Evolutionary conservation across 2,329 filamentous ascomycete genomes (phyloP), one percentile per base, ranked within the genome.

Genomic region (Cytospora schulzeri): DNA sequence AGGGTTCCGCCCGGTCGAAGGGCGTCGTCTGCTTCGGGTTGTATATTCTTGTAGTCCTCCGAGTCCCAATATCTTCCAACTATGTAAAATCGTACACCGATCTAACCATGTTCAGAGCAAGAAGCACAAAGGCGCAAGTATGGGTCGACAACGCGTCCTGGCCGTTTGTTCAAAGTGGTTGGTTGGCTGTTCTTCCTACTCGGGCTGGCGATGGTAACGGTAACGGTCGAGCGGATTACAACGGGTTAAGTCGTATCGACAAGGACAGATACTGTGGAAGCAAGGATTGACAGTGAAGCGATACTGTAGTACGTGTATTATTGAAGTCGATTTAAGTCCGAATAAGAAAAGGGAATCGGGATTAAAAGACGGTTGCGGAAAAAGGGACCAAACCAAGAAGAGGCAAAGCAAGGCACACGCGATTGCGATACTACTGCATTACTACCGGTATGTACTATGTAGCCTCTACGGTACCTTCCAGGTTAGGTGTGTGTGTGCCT

Each of bases 91-190:
- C 11, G 22, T 50, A 33, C 31, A 11, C 51, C 26, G 53, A 48
- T 48, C 41, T 41, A 60, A 67, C 53, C 65, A 67, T 67, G 19
- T 67, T 67, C 62, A 45, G 52, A 51, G n/a, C n/a, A n/a, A n/a
- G n/a, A n/a, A n/a, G n/a, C n/a, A 45, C 52, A 50, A 28, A 29
- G 12, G 15, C 45, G n/a, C 17, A 26, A 15, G n/a, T 11, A 26
- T 11, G 29, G 17, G 50, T 50, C 29, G n/a, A 45, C 31, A 26
- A 19, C 19, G 15, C 31, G 56, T 51, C 11, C 17, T 24, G 56
- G 22, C 24, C n/a, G 45, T 12, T 28, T 22, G 31, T 24, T 28
- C 33, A n/a, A 28, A 5, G 29, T 19, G 22, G 51, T 19, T 19
- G 22, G 24, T 55, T 35, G 11, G 26, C 4, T 15, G 12, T 48